Base-by-base conservation (phyloP, 1,139 yeast species). In the Blastobotrys elegans region DNA sequence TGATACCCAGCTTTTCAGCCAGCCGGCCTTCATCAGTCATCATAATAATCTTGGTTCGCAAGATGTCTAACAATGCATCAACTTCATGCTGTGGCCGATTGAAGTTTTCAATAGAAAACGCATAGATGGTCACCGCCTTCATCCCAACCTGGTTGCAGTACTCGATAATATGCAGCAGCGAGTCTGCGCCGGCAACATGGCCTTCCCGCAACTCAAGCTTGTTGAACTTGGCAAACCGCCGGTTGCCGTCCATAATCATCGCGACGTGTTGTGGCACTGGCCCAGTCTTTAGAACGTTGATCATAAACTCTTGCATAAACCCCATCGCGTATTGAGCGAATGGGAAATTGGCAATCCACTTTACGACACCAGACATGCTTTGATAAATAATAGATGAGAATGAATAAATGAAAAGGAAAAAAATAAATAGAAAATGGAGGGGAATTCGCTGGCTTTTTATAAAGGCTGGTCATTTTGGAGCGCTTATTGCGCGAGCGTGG, bases 181-280 rank as follows among this genome's bases (percentile, higher is more conserved):
- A 37, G 53, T 86, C 92, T 63, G 88, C 92, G 2, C 98, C 98
- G 18, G 90, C 82, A 59, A 79, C 84, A 62, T 92, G 98, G 13
- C 98, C 98, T 59, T 88, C 96, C 54, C 83, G 83, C 26, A 84
- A 66, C 60, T 87, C 95, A 34, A 90, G 76, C 51, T 83, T 77
- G 55, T 78, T 77, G 51, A 71, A 72, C 52, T 78, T 78, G 7
- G 98, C 97, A 65, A 75, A 92, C 48, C 97, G 73, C 53, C 98
- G 74, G 68, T 92, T 92, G 7, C 98, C 98, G 65, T 92, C 98
- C 98, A 92, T 92, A 49, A 94, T 87, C 58, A 92, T 82, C 0
- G 96, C 98, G 40, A 92, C 79, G 68, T 92, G 98, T 49, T 75
- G 72, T 4, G 98, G 98, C 2, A 85, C 80, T 1, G 90, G 89